These are phyloP conservation scores for Leptographium flavum DNA, from an alignment of 2,329 filamentous ascomycete species.

Conservation along the genomic window DNA sequence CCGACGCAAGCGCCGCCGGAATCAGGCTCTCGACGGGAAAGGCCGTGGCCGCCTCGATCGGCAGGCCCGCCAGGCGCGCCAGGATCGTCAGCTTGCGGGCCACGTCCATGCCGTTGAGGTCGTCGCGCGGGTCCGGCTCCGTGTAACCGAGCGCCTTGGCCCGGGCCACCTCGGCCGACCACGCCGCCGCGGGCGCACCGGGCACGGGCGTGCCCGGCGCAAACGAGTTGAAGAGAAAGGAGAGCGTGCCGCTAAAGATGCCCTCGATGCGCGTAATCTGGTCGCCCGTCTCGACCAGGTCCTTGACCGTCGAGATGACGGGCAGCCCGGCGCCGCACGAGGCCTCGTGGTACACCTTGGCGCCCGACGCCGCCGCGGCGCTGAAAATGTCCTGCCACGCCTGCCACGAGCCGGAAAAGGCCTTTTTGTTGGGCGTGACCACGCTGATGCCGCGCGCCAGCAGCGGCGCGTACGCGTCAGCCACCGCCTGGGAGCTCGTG, in stretches of 20 bases:
- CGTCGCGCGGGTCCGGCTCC: conserved; percentile 74
- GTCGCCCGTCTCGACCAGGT: conserved; percentile 89
- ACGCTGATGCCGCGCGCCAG: conserved; percentile 73
- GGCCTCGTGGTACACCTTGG: conserved; percentile 88
- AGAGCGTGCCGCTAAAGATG: conserved; percentile 95
- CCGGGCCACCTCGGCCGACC: conserved; percentile 82
- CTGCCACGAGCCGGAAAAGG: conserved; percentile 68
- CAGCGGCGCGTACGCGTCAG: conserved; percentile 68
- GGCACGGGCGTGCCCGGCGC: conserved; percentile 68
- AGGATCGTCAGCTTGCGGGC: conserved; percentile 95
- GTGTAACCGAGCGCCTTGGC: conserved; percentile 90
- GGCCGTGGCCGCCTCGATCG: conserved; percentile 67
- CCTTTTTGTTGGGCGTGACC: conserved; percentile 97
- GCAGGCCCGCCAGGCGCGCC: conserved; percentile 68
- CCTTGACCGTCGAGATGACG: conserved; percentile 83
- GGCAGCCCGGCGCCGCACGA: conserved; percentile 88
- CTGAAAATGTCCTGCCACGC: conserved; percentile 82
- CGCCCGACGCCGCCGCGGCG: conserved; percentile 53
- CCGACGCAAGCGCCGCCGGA: conserved; percentile 69
- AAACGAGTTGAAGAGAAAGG: conserved; percentile 96
- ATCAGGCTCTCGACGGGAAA: conserved; percentile 94
- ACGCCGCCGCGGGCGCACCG: conserved; percentile 58
- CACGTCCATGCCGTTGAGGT: conserved; percentile 77
- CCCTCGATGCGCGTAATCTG: conserved; percentile 86
- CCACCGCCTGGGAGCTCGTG: conserved; percentile 79